A percentile compares a stretch with the other conserved stretches of the same genome.
These are phyloP conservation scores for Domatiomyces globalis DNA, from an alignment of 2,329 filamentous ascomycete species.

Conservation along the genomic window DNA sequence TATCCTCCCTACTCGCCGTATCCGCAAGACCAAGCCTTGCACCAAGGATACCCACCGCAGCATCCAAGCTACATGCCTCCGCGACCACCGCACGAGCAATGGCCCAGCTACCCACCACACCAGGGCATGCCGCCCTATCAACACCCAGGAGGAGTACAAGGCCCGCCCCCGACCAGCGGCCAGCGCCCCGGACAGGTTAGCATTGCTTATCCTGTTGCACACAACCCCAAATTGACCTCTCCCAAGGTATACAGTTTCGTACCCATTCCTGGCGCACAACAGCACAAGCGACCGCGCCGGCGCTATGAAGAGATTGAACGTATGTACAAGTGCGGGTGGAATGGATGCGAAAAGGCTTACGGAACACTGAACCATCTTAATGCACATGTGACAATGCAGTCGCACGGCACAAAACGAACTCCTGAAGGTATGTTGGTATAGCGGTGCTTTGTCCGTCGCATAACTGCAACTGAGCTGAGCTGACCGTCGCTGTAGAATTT, in stretches of 20 bases:
- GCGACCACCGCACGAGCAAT: conserved; percentile 32
- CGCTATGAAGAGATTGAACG: conserved; percentile 97
- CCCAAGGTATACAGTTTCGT: conserved; percentile 88
- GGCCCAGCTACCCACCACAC: conserved; percentile 21
- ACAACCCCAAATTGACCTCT: conserved; percentile 10
- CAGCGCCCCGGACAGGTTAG: conserved; percentile 48
- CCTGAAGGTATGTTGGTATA: conserved; percentile 66
- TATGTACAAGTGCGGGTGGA: conserved; percentile 99
- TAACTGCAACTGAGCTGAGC: not conserved
- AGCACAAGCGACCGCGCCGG: conserved; percentile 86
- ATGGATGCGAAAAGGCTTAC: conserved; percentile 96
- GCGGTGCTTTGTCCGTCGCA: conserved; percentile 2
- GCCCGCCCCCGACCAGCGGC: conserved; percentile 45
- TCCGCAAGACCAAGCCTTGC: conserved; percentile 71
- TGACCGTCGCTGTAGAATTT: conserved; percentile 52
- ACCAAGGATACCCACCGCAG: conserved; percentile 34
- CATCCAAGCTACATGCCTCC: conserved; percentile 27
- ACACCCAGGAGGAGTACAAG: conserved; percentile 43
- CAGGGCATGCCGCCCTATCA: conserved; percentile 36
- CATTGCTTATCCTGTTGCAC: conserved; percentile 19
- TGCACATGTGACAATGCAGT: conserved; percentile 97
- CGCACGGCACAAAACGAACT: conserved; percentile 83
- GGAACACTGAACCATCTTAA: conserved; percentile 95
- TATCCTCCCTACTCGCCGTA: conserved; percentile 86
- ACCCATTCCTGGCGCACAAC: conserved; percentile 82